These are phyloP conservation scores for Erythrobasidium hasegawianum DNA, from an alignment of 1,284 basidiomycete genomes.

Conservation along the genomic window DNA sequence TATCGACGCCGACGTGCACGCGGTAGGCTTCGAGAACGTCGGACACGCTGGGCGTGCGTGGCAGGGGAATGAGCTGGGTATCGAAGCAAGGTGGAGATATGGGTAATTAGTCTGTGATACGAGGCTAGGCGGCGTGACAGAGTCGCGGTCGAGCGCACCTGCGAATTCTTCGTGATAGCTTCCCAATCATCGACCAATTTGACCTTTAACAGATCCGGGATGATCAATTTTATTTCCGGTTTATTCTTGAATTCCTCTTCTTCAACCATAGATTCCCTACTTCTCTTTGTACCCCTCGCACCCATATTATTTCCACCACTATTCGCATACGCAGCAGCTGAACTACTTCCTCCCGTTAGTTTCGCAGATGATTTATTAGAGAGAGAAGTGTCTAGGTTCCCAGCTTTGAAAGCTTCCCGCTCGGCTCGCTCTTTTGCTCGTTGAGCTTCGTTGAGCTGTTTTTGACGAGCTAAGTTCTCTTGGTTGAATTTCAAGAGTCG, in stretches of 20 bases:
- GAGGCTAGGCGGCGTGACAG: too few species aligned
- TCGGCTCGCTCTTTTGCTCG: constrained; percentile 53
- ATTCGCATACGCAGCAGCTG: neutral
- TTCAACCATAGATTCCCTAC: constrained; percentile 38
- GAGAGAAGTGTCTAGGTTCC: constrained; percentile 41
- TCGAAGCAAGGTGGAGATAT: neutral
- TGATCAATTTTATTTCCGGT: constrained; percentile 83
- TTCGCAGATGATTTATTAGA: constrained; percentile 41
- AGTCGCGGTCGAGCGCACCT: constrained; percentile 54
- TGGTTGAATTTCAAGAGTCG: constrained; percentile 86
- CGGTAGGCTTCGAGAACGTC: constrained; percentile 77
- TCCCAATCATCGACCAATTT: constrained; percentile 98
- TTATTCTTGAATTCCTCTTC: constrained; percentile 60
- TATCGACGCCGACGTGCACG: constrained; percentile 41
- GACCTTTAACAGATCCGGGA: constrained; percentile 84
- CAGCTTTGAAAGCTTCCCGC: constrained; percentile 45
- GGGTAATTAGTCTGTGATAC: constrained; percentile 1
- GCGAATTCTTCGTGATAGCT: constrained; percentile 87
- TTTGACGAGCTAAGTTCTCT: constrained; percentile 72
- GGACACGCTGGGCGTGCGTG: constrained; percentile 74
- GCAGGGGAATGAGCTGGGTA: constrained; percentile 75
- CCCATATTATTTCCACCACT: constrained; percentile 8
- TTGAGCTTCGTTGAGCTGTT: constrained; percentile 56
- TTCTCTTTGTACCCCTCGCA: constrained; percentile 38
- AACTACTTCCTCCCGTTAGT: constrained; percentile 4